Conservation (phyloP, 2,329 filamentous ascomycete species). For the Sporothrix inflata region DNA sequence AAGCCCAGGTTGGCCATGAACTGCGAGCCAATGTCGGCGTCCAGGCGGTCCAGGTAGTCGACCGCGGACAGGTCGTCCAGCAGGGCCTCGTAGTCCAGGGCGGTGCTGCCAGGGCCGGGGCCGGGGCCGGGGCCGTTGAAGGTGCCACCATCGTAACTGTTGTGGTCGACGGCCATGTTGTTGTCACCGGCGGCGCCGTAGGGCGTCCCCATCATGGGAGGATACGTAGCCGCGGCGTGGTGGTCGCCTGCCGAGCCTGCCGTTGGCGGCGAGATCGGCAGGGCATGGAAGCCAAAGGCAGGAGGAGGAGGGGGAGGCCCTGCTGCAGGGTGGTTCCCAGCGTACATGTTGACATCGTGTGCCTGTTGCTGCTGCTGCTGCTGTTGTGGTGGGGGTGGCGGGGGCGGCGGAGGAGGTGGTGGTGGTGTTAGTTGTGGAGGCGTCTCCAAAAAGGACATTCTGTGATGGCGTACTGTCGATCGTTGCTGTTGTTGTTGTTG, state of each 20-base stretch:
- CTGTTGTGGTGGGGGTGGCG: background rate
- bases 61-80: constrained; percentile 57
- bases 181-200: background rate
- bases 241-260: background rate
- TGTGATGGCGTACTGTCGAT: background rate
- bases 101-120: constrained; percentile 2
- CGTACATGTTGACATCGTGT: background rate
- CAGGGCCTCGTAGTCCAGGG: constrained; percentile 56
- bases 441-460: constrained; percentile 8
- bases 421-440: background rate
- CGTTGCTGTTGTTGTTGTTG: background rate
- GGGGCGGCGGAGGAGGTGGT: background rate
- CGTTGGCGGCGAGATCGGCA: background rate
- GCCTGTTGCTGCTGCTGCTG: background rate
- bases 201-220: background rate
- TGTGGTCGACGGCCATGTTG: background rate
- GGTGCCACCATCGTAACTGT: background rate
- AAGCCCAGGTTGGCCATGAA: constrained; percentile 71
- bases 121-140: background rate
- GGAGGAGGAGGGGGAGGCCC: background rate
- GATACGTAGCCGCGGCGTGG: background rate
- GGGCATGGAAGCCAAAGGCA: constrained; percentile 5
- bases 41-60: constrained; percentile 53
- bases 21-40: constrained; percentile 55
- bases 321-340: background rate